Evolutionary conservation across 768 basidiomycete genomes (phyloP).

Genomic region (Cantharellus cinnabarinus): DNA sequence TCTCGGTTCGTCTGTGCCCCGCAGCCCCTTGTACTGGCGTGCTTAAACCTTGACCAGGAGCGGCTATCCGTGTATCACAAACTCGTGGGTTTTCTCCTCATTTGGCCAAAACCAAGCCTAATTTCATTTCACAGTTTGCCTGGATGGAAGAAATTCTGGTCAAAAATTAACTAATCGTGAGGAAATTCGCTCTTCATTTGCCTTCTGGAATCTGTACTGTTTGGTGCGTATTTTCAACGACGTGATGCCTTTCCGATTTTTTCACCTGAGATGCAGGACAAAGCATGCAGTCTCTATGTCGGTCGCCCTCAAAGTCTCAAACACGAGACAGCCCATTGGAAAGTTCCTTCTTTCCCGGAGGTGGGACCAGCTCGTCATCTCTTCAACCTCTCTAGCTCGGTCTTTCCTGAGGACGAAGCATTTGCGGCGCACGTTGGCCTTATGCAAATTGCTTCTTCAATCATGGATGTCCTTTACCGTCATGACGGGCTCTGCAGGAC

Average conservation of each 20-base stretch:
- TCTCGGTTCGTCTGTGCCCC: background rate
- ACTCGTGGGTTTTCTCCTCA: background rate
- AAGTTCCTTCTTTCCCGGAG: background rate
- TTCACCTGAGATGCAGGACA: conserved; percentile 21
- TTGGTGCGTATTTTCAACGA: background rate
- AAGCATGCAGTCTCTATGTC: conserved; percentile 47
- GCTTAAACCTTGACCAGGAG: background rate
- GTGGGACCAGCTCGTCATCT: background rate
- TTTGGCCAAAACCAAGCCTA: background rate
- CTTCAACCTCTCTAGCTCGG: background rate
- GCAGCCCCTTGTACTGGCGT: background rate
- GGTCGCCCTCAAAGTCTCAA: conserved; percentile 25
- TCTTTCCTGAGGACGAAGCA: background rate
- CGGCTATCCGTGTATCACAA: background rate
- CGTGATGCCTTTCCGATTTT: background rate
- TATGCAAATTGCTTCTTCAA: background rate
- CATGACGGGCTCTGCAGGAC: background rate
- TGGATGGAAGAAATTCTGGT: background rate
- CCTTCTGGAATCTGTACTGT: background rate
- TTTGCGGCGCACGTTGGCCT: background rate
- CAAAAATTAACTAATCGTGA: background rate
- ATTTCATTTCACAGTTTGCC: background rate
- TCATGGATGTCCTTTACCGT: background rate
- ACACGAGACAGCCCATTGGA: background rate
- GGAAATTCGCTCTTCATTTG: background rate